Percentiles rank a stretch among this genome's conserved stretches.
Evolutionary conservation across 2,329 filamentous ascomycete species (phyloP).

Genomic region (Hymenoscyphus albidus): DNA sequence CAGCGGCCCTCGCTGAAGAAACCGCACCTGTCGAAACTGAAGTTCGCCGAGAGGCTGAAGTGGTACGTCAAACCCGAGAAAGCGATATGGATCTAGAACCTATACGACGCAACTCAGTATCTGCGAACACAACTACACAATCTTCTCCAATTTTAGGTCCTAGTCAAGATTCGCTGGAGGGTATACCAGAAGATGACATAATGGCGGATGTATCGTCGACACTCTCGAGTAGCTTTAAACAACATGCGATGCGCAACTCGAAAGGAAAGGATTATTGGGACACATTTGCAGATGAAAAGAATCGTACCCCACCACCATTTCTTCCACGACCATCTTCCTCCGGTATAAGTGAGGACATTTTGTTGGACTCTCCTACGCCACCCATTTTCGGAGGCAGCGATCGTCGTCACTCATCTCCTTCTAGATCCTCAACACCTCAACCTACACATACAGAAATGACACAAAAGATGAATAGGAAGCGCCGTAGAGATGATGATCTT

Average conservation of each 20-base stretch:
- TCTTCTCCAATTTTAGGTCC: conserved; percentile 65
- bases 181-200: conserved; percentile 65
- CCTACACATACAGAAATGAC: conserved; percentile 72
- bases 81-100: conserved; percentile 67
- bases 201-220: conserved; percentile 50
- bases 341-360: conserved; percentile 64
- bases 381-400: conserved; percentile 25
- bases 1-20: conserved; percentile 86
- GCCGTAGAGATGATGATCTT: conserved; percentile 87
- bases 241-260: conserved; percentile 67
- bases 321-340: conserved; percentile 57
- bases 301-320: conserved; percentile 49
- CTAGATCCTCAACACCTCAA: conserved; percentile 33
- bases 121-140: conserved; percentile 53
- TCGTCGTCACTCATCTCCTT: conserved; percentile 29
- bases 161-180: conserved; percentile 62
- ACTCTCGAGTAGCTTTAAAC: conserved; percentile 66
- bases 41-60: conserved; percentile 85
- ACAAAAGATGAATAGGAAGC: conserved; percentile 73
- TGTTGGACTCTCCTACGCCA: conserved; percentile 34
- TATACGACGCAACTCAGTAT: conserved; percentile 42
- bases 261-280: conserved; percentile 76
- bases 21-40: conserved; percentile 83
- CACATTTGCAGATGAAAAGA: conserved; percentile 65
- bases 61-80: conserved; percentile 91